Base-by-base conservation (phyloP, 495 filamentous ascomycete genomes). In the Pyrenula aspistea region DNA sequence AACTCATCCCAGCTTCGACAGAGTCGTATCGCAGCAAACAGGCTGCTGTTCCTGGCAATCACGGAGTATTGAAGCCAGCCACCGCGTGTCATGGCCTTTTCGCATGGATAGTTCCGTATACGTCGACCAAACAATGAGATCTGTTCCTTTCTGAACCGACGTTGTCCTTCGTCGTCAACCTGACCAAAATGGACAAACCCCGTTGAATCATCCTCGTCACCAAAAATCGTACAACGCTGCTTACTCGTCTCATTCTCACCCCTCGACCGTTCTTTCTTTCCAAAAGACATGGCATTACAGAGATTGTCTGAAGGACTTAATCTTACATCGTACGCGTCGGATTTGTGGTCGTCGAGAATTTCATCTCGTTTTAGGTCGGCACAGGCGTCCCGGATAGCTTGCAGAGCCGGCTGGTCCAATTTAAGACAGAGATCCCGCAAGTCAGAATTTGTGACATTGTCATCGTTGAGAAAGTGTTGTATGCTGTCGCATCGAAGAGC, bases 1-100 rank as follows among this genome's bases (percentile, higher is more conserved):
- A 80, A 76, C 57, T 81, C 78, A 24, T 76, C 70, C 77, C 75
- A 80, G 57, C 76, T 76, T 48, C 76, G 73, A 57, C 78, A 81
- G 10, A 80, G 69, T 19, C 65, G 57, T n/a, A 75, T 71, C 21
- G 77, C 77, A 20, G 76, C 69, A 19, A 60, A 61, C 12, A 80
- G 65, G 53, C 63, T 54, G 54, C 73, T 76, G 54, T 76, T 72
- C 62, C 77, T 77, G 4, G 77, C 75, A 59, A 80, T 67, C 55
- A 80, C 67, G 36, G 71, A 78, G 61, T 79, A 80, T 47, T 80
- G 78, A 22, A 78, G 70, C 77, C 77, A 80, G 1, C 77, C 72
- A 49, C 72, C 69, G 22, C 76, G 66, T n/a, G 63, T 71, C 68
- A 80, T 71, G 21, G 73, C 72, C 3, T 67, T 69, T 58, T 80